Evolutionary conservation across 345 rosid species (phyloP), one percentile per base, ranked within the genome.

Genomic region (Acer yangbiense): DNA sequence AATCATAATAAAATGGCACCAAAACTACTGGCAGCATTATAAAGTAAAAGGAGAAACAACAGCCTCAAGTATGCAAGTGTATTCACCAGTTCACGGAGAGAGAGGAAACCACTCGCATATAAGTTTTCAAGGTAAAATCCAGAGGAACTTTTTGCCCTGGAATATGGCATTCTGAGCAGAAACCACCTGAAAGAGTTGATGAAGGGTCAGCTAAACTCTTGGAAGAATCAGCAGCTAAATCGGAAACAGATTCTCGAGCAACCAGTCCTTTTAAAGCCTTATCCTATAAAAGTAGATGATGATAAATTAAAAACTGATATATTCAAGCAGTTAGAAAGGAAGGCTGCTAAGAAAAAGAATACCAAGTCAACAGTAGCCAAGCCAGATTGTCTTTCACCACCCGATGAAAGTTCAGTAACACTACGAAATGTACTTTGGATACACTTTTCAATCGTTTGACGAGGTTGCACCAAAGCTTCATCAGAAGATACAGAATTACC

Each of bases 211-310:
- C 86, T 74, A 76, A 78, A 60, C 82, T 84, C 81, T 80, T 88
- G 76, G 80, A 77, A 69, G 88, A 73, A 71, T 85, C 84, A 16
- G 73, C 72, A 65, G 81, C 78, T 69, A 83, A 77, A 72, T 72
- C 68, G 52, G 88, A 78, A 70, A 82, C 58, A 58, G 83, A 70
- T 79, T 83, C 88, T 80, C 78, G 79, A 76, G 92, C 78, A 74
- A 87, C 89, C 80, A 96, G 83, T 83, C 97, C 98, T 88, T 90
- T 96, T 75, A 96, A 82, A 9, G 95, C 98, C 84, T 94, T 90
- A 73, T 87, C 92, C 99, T 96, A 77, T 65, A 69, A 73, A 81
- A 77, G 74, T 58, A 80, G 60, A 60, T n/a, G 50, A 65, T 13
- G 60, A 73, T 55, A 77, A 43, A 69, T 73, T 68, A 69, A 35